These are phyloP conservation scores for Arbutus unedo DNA, from an alignment of 148 eudicot genomes.

Conservation along the genomic window DNA sequence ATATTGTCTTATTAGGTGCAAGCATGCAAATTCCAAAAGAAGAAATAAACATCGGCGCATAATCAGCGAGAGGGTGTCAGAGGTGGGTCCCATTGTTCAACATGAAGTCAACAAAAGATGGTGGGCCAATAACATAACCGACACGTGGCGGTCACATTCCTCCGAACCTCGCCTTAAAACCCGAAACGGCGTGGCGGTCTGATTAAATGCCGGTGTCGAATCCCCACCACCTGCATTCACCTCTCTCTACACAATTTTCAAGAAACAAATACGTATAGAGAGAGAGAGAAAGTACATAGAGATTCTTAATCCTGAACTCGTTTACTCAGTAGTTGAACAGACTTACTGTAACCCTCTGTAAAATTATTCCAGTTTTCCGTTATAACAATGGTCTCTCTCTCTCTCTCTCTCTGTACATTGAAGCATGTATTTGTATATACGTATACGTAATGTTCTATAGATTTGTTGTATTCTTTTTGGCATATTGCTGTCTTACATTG, in stretches of 20 bases:
- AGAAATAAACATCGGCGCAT: neutral
- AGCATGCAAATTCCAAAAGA: constrained; percentile 7
- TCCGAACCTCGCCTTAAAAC: constrained; percentile 31
- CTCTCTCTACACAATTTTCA: neutral
- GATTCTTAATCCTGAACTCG: constrained; percentile 21
- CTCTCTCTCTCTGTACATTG: too few species aligned
- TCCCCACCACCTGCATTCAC: constrained; percentile 16
- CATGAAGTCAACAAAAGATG: neutral
- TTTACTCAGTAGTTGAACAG: neutral
- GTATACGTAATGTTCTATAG: neutral
- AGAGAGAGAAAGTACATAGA: constrained; percentile 10
- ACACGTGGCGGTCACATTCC: constrained; percentile 37
- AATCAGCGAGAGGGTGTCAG: neutral
- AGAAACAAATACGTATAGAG: neutral
- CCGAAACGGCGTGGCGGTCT: constrained; percentile 28
- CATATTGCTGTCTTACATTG: neutral
- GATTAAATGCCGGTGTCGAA: constrained; percentile 23
- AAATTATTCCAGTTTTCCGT: too few species aligned
- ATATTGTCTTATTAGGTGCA: neutral
- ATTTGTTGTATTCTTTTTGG: neutral
- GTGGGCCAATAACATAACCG: constrained; percentile 3
- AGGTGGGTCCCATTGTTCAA: constrained; percentile 6
- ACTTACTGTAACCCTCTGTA: neutral
- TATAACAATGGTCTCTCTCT: too few species aligned
- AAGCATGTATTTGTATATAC: neutral